Base-by-base conservation (phyloP, 495 filamentous ascomycete species). In the Tuber magnatum region DNA sequence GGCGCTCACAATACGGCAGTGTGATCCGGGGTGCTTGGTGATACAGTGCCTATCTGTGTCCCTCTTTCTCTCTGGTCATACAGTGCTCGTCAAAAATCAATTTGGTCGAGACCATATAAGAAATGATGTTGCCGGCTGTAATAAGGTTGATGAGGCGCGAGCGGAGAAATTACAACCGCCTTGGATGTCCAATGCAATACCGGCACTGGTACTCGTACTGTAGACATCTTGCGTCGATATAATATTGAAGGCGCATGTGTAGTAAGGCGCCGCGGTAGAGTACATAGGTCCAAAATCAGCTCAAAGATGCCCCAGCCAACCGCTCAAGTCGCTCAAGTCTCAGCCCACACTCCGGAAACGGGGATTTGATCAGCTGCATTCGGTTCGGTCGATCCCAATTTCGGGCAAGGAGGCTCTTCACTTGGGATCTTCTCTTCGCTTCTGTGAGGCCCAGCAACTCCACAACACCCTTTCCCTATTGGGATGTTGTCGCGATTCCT, bases 11-110 rank as follows among this genome's bases (percentile, higher is more conserved):
- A 35, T 35, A 2, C 28, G 12, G 28, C 1, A 20, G 56, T 35
- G 56, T 20, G 32, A 65, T 65, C 56, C n/a, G 56, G 56, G 56
- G 32, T 65, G 56, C 56, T 65, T 35, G 56, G 56, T 65, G 56
- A 14, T 2, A 65, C 56, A 65, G 28, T 16, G 56, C 28, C 16
- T 65, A 65, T 65, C 28, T 18, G 32, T 35, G 28, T 28, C 56
- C 56, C 56, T 35, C 56, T 32, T 16, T 32, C 14, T 65, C 14
- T 65, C 28, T 32, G 28, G 56, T 4, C 56, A 32, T 65, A 51
- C 46, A 1, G 28, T 16, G 18, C 56, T 65, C 28, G 14, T 32
- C 14, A 35, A 56, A 9, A n/a, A n/a, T 56, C 18, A 3, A 18
- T 65, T 65, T 65, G n/a, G 18, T 65, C 5, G 28, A 65, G 10